Conservation (phyloP, 2,329 filamentous ascomycete species). For the Colletotrichum chlorophyti region DNA sequence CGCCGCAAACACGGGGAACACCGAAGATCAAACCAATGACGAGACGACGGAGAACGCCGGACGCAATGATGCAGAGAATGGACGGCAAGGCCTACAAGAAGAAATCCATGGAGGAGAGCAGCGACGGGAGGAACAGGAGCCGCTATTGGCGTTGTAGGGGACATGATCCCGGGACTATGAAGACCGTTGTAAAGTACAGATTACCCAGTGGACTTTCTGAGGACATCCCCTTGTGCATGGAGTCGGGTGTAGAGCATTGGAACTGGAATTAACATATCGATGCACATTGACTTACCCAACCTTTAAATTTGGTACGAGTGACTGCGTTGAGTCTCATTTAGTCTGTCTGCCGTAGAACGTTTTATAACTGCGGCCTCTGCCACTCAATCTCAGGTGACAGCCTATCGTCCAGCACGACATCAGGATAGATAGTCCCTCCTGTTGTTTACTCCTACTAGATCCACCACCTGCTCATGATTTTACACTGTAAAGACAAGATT, state of each 20-base stretch:
- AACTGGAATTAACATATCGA: conserved; percentile 1
- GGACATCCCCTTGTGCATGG: conserved; percentile 13
- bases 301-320: background rate
- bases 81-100: background rate
- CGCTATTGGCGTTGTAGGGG: conserved; percentile 8
- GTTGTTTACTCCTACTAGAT: too few species aligned
- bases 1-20: conserved; percentile 28
- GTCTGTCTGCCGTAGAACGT: too few species aligned
- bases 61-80: background rate
- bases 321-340: too few species aligned
- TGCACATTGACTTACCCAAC: conserved; percentile 8
- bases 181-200: conserved; percentile 13
- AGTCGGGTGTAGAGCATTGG: conserved; percentile 24
- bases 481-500: too few species aligned
- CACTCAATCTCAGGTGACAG: too few species aligned
- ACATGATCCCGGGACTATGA: background rate
- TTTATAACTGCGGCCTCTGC: too few species aligned
- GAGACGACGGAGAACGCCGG: conserved; percentile 2
- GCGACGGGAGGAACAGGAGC: conserved; percentile 19
- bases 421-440: too few species aligned
- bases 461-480: too few species aligned
- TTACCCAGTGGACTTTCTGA: conserved; percentile 16
- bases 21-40: conserved; percentile 6
- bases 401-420: too few species aligned
- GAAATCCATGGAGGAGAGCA: conserved; percentile 6